Percentiles rank a stretch among this genome's conserved stretches.
phyloP scores from a whole-genome alignment of 768 basidiomycete species.

The Collybiopsis luxurians region DNA sequence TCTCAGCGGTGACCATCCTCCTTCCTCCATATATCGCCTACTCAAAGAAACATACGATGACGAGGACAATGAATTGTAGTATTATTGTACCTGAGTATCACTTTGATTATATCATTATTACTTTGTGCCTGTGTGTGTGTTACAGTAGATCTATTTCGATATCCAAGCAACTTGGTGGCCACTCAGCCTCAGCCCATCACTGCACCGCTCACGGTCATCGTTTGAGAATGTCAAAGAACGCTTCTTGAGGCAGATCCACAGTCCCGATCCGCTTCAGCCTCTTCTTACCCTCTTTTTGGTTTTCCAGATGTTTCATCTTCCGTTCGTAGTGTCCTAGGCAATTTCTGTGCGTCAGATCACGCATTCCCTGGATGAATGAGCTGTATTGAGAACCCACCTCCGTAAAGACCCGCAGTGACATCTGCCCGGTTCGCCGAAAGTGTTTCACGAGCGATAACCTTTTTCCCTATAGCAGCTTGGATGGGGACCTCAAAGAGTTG shows the following conservation, averaged over 20 bases:
- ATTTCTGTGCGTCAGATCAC: not conserved
- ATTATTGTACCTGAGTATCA: conserved; percentile 20
- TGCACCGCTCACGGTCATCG: not conserved
- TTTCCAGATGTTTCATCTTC: conserved; percentile 83
- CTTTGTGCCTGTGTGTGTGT: no score
- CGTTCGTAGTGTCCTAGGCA: conserved; percentile 81
- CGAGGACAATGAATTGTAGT: conserved; percentile 81
- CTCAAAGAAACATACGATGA: conserved; percentile 96
- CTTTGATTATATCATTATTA: conserved; percentile 13
- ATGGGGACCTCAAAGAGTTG: conserved; percentile 96
- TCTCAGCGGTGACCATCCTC: conserved; percentile 89
- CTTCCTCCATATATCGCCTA: conserved; percentile 88
- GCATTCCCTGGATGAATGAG: not conserved
- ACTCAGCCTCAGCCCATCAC: not conserved
- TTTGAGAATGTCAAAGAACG: conserved; percentile 85
- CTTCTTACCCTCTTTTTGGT: conserved; percentile 92
- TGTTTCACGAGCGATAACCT: conserved; percentile 87
- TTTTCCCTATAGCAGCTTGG: conserved; percentile 87
- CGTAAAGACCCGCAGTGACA: conserved; percentile 92
- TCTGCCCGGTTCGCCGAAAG: conserved; percentile 84
- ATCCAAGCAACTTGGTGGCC: no score
- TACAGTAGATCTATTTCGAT: conserved; percentile 2
- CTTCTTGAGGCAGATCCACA: conserved; percentile 92
- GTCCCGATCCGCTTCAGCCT: conserved; percentile 85
- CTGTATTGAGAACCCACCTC: conserved; percentile 47